A percentile compares a stretch with the other conserved stretches of the same genome.
Evolutionary conservation across 805 yeast species (phyloP).

Genomic region (Pichia scutulata): DNA sequence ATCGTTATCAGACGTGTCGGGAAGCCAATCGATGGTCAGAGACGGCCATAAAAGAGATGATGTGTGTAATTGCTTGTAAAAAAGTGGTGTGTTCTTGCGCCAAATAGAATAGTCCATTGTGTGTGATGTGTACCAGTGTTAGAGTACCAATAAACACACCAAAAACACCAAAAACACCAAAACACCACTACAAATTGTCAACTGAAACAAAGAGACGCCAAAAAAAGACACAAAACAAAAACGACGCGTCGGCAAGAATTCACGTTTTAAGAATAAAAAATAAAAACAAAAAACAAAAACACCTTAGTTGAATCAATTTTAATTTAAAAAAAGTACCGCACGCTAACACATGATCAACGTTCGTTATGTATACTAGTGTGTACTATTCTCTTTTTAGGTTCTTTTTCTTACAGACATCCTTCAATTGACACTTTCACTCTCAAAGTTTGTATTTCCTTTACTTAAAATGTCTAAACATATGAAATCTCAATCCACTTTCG

Average conservation of each 20-base stretch:
- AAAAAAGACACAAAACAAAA: not conserved
- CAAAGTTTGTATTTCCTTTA: not conserved
- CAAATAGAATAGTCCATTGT: conserved; percentile 36
- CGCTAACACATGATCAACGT: no score
- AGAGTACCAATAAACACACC: not conserved
- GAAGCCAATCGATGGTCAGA: conserved; percentile 52
- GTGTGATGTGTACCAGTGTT: no score
- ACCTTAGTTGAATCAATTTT: no score
- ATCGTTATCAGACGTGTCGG: conserved; percentile 31
- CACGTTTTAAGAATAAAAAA: no score
- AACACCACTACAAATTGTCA: not conserved
- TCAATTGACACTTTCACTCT: not conserved
- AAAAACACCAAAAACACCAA: not conserved
- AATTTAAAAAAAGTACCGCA: not conserved
- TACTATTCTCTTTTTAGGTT: not conserved
- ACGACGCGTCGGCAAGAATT: not conserved
- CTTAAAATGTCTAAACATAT: conserved; percentile 40
- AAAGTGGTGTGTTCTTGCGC: conserved; percentile 53
- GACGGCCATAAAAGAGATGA: conserved; percentile 60
- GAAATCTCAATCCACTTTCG: conserved; percentile 72
- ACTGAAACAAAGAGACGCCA: not conserved
- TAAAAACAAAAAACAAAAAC: no score
- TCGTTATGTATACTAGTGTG: no score
- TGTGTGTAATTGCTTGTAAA: conserved; percentile 48
- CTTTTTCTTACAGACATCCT: not conserved